Evolutionary conservation across 192 early-diverging fungal genomes (phyloP).

Genomic region (Rhizoclosmatium globosum): DNA sequence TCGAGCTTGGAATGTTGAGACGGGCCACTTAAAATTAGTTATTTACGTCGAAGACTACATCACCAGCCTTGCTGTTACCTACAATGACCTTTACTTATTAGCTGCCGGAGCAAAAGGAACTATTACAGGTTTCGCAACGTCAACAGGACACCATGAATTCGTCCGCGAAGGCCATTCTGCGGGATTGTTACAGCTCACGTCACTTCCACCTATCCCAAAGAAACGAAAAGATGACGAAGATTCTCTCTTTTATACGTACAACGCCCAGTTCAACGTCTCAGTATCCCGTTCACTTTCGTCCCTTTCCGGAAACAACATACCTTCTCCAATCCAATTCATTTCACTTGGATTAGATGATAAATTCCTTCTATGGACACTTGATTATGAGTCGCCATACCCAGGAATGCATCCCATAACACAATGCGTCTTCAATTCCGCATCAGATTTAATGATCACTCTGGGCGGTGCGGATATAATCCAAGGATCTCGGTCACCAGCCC

Average conservation of each 20-base stretch:
- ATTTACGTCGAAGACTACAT: slow-evolving; percentile 37
- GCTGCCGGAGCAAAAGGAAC: slow-evolving; percentile 27
- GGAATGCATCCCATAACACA: slow-evolving; percentile 19
- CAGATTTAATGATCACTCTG: slow-evolving; percentile 28
- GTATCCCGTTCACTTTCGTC: slow-evolving; percentile 19
- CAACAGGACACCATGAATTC: slow-evolving; percentile 27
- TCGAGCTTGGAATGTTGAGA: slow-evolving; percentile 38
- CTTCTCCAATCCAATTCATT: slow-evolving; percentile 24
- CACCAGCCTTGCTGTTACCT: slow-evolving; percentile 8
- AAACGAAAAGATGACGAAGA: slow-evolving; percentile 30
- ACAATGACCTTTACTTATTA: slow-evolving; percentile 15
- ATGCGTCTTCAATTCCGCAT: background rate
- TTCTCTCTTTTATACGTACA: slow-evolving; percentile 15
- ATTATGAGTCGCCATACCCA: slow-evolving; percentile 4
- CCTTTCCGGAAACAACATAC: background rate
- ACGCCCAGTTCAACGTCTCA: slow-evolving; percentile 20
- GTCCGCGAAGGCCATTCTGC: slow-evolving; percentile 29
- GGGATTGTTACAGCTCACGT: background rate
- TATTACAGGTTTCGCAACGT: background rate
- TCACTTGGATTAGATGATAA: slow-evolving; percentile 26
- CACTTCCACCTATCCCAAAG: slow-evolving; percentile 17
- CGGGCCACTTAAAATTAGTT: slow-evolving; percentile 28
- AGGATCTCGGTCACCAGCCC: background rate
- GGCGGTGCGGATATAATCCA: slow-evolving; percentile 23
- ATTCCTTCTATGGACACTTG: slow-evolving; percentile 30